Conservation (phyloP, 2,329 filamentous ascomycete genomes). For the Penicillium sp. region DNA sequence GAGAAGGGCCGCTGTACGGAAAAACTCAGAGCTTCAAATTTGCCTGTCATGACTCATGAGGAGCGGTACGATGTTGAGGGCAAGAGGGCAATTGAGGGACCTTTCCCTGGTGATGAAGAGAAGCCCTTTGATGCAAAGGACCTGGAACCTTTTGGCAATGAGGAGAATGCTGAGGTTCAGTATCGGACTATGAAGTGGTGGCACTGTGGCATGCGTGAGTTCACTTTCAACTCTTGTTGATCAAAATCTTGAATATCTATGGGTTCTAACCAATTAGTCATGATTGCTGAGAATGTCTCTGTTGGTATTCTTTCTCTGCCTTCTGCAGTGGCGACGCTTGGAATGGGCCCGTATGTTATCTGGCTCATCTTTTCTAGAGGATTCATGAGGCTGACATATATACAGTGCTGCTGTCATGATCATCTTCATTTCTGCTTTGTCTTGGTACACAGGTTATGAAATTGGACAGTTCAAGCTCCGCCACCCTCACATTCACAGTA, state of each 20-base stretch:
- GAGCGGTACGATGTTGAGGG: constrained; percentile 15
- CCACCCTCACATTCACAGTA: constrained; percentile 61
- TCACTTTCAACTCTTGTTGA: neutral
- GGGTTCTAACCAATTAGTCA: constrained; percentile 40
- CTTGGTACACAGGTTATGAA: constrained; percentile 60
- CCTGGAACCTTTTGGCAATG: constrained; percentile 41
- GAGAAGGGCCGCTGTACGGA: neutral
- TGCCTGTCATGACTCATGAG: constrained; percentile 18
- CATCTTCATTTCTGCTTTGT: constrained; percentile 53
- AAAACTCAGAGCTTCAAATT: neutral
- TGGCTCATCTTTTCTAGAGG: neutral
- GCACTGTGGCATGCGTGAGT: constrained; percentile 18
- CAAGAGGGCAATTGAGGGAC: constrained; percentile 9
- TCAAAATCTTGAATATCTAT: neutral
- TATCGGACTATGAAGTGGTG: constrained; percentile 53
- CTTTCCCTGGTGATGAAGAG: constrained; percentile 14
- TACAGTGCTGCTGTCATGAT: constrained; percentile 54
- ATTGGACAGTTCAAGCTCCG: constrained; percentile 59
- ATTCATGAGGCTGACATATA: neutral
- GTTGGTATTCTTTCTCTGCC: constrained; percentile 59
- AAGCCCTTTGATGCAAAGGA: constrained; percentile 18
- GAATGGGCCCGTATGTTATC: constrained; percentile 51
- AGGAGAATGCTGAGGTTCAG: constrained; percentile 44
- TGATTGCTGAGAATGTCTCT: constrained; percentile 61
- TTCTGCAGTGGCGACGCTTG: constrained; percentile 53